A percentile compares a stretch with the other conserved stretches of the same genome.
Conservation (phyloP, 139 green algal species). For the Auxenochlorella protothecoides region DNA sequence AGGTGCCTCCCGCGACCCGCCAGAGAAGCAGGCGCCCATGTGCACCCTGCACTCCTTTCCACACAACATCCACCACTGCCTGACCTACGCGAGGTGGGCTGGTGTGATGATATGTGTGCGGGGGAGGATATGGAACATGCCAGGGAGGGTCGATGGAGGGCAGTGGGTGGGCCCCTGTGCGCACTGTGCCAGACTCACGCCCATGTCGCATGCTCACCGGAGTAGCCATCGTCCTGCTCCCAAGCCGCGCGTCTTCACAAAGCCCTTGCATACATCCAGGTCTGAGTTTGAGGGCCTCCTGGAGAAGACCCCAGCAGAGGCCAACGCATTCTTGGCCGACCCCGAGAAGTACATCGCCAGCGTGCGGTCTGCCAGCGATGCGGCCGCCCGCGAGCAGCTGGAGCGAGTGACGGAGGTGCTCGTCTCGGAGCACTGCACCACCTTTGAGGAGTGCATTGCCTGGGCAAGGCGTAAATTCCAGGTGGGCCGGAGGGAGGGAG, state of each 20-base stretch:
- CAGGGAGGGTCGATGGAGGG: slow-evolving; percentile 61
- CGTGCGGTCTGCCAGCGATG: slow-evolving; percentile 43
- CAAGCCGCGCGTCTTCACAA: too few species aligned
- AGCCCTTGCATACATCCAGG: background rate
- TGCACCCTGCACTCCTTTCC: slow-evolving; percentile 99
- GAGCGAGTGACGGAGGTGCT: slow-evolving; percentile 79
- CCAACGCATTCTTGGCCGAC: slow-evolving; percentile 78
- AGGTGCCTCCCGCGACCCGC: slow-evolving; percentile 73
- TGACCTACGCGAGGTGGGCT: slow-evolving; percentile 82
- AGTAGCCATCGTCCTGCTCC: too few species aligned
- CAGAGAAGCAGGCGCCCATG: slow-evolving; percentile 96
- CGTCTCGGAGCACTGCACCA: slow-evolving; percentile 38
- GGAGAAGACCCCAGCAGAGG: slow-evolving; percentile 82
- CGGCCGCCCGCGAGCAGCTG: slow-evolving; percentile 70
- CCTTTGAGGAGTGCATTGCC: slow-evolving; percentile 79
- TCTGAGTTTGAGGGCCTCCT: slow-evolving; percentile 95
- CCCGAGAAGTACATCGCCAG: slow-evolving; percentile 57
- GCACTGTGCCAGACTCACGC: background rate
- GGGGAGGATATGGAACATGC: too few species aligned
- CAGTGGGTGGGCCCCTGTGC: background rate
- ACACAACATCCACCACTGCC: slow-evolving; percentile 98
- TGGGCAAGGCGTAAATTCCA: slow-evolving; percentile 78
- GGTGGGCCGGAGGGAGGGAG: slow-evolving; percentile 1
- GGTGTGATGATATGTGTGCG: too few species aligned
- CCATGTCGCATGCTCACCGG: too few species aligned